Base-by-base conservation (phyloP, 2,329 filamentous ascomycete genomes). In the Teratosphaeria nubilosa region DNA sequence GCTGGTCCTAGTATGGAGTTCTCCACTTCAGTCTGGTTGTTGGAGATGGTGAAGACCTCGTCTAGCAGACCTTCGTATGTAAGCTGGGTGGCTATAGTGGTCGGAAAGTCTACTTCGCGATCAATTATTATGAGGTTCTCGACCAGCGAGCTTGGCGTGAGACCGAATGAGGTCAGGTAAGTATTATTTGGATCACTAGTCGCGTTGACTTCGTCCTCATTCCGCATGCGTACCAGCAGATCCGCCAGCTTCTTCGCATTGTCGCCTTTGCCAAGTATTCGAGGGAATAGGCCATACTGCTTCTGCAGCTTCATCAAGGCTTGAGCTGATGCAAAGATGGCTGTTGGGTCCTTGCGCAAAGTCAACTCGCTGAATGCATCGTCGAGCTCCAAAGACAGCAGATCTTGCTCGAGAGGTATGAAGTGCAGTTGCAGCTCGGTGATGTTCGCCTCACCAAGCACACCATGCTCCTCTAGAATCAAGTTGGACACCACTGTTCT, bases 61-160 rank as follows among this genome's bases (percentile, higher is more conserved):
- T 99, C 95, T 56, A 99, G 87, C 27, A 99, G 79, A 3, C 94
- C 94, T 75, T 99, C 92, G 68, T 99, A 99, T 1, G 94, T 99
- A 61, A 99, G 78, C 71, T 99, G 94, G 0, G 92, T 97, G 56
- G 99, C 85, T 16, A 99, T 80, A 0, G 88, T 87, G 0, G 94
- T 96, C 16, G 92, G 90, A 68, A 94, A 91, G 72, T 99, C 94
- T 57, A 96, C 87, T 70, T 96, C 91, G 54, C 94, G 88, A 73
- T 99, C 94, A 57, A 99, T 91, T 60, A 99, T 88, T 67, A 99
- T 91, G 60, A 96, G 78, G 69, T 87, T 95, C 72, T 99, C 94
- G 53, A 91, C 88, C 6, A 86, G 86, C 11, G 87, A 87, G 72
- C 94, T 97, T 13, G 94, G 92, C 11, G 89, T 86, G 27, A 95